Evolutionary conservation across 768 basidiomycete genomes (phyloP), one percentile per base, ranked within the genome.

Genomic region (Neoboletus magnificus): DNA sequence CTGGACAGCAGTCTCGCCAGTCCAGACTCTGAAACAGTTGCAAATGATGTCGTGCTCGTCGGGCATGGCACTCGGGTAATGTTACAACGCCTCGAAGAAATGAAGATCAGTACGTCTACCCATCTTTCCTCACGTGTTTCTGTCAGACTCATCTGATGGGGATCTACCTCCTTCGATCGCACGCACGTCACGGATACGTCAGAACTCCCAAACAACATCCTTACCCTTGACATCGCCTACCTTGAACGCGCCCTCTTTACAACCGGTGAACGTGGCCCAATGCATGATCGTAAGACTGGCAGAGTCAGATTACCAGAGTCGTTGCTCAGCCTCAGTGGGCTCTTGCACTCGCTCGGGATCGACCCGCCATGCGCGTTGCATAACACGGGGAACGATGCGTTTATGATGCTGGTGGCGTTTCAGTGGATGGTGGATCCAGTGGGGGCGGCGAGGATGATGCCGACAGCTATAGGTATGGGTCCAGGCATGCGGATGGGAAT

Each of bases 331-430:
- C 78, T 92, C 2, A 77, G 81, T 12, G 79, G 77, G 59, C 70
- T 89, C 37, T 69, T 92, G n/a, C 78, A 75, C 52, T 86, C 87
- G 5, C 76, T 89, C 35, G 76, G 79, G 18, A 56, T 70, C 37
- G 57, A 60, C 2, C 52, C 63, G 10, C 66, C 63, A 16, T 82
- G 80, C 54, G 66, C 70, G 15, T 66, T 86, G 55, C 82, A 87
- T 67, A 91, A 91, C 63, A 74, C 90, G n/a, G 90, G 90, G 15
- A 93, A 93, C 67, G 86, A 89, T 58, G 86, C 91, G 4, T 82
- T 88, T 63, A 75, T 87, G 76, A 73, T 75, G 48, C 78, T 93
- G 29, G 82, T 87, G 40, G 82, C 77, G 13, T 74, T 92, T 30
- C 90, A 93, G 63, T 74, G 82, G 62, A 77, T 93, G 37, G 69